Evolutionary conservation across 805 yeast species (phyloP).

Genomic region (Ogataea methylovora): DNA sequence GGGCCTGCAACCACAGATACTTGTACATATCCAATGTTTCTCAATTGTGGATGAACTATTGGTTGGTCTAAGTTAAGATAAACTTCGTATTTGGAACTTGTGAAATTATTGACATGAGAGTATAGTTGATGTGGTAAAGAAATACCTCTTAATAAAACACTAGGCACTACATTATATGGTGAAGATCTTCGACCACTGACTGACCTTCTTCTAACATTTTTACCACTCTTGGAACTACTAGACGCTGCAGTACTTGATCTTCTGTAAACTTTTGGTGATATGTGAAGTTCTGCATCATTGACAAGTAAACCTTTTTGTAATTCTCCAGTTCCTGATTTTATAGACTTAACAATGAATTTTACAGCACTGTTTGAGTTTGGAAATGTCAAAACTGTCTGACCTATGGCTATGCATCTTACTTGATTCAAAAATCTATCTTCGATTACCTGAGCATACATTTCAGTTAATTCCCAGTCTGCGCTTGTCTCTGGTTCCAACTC

Average conservation of each 20-base stretch:
- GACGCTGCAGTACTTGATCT: not conserved
- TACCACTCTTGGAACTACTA: not conserved
- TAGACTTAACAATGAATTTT: conserved; percentile 41
- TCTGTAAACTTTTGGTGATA: conserved; percentile 58
- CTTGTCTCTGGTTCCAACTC: conserved; percentile 70
- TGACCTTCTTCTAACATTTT: conserved; percentile 14
- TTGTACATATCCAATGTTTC: conserved; percentile 35
- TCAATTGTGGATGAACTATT: conserved; percentile 21
- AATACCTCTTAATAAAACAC: conserved; percentile 45
- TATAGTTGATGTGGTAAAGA: conserved; percentile 45
- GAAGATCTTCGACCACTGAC: conserved; percentile 22
- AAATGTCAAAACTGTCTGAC: conserved; percentile 59
- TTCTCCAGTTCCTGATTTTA: conserved; percentile 24
- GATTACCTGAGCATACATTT: conserved; percentile 67
- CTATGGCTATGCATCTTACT: conserved; percentile 61
- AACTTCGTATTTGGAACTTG: conserved; percentile 28
- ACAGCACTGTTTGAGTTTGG: conserved; percentile 59
- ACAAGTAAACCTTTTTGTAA: conserved; percentile 33
- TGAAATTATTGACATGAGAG: not conserved
- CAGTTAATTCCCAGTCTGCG: conserved; percentile 89
- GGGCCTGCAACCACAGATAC: conserved; percentile 51
- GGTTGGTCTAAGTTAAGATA: conserved; percentile 36
- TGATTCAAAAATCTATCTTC: conserved; percentile 74
- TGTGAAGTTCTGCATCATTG: conserved; percentile 29
- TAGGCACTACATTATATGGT: conserved; percentile 21